Conservation (phyloP, 441 rosid genomes). For the Gossypium davidsonii region DNA sequence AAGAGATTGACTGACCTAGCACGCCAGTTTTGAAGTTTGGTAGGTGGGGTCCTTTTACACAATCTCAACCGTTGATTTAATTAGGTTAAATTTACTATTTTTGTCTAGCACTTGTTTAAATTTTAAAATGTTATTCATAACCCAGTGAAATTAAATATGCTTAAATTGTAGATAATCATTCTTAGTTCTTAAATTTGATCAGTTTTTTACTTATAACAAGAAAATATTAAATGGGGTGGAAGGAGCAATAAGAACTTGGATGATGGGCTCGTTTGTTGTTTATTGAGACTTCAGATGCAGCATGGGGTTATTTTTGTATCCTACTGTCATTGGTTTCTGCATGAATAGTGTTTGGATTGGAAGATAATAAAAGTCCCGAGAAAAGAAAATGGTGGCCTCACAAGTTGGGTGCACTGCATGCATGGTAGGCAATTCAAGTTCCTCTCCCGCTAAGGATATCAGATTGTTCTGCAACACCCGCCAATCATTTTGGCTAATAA, state of each 20-base stretch:
- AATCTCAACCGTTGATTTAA: neutral
- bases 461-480: neutral
- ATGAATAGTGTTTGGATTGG: neutral
- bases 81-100: too few species aligned
- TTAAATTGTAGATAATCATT: too few species aligned
- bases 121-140: too few species aligned
- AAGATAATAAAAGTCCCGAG: neutral
- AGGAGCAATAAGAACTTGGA: neutral
- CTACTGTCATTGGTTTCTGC: neutral
- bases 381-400: conserved; percentile 1
- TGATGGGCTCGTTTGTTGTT: neutral
- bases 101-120: too few species aligned
- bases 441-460: conserved; percentile 7
- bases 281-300: neutral
- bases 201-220: too few species aligned
- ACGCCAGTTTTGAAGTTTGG: neutral
- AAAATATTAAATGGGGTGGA: too few species aligned
- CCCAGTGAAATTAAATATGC: too few species aligned
- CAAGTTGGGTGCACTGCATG: neutral
- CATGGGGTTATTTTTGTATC: neutral
- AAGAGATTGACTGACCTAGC: neutral
- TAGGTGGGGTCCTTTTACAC: neutral
- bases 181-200: too few species aligned
- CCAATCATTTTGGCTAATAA: conserved; percentile 4
- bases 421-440: neutral